Percentiles rank a stretch among this genome's conserved stretches.
Evolutionary conservation across 495 filamentous ascomycete genomes (phyloP).

Genomic region (Aspergillus mulundensis): DNA sequence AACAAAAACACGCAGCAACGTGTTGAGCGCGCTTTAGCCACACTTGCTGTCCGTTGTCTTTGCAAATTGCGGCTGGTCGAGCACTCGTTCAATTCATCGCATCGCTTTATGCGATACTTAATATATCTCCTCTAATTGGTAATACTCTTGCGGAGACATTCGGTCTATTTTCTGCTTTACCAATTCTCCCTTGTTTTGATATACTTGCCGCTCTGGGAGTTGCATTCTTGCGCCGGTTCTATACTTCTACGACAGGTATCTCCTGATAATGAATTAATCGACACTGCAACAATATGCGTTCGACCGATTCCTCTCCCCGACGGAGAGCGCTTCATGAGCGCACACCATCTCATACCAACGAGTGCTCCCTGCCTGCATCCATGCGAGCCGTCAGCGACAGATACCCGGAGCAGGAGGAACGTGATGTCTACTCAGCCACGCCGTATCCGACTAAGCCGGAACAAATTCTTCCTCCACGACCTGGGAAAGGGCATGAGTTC

Average conservation of each 20-base stretch:
- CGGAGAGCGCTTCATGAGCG: constrained; percentile 50
- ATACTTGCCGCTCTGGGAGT: constrained; percentile 3
- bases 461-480: constrained; percentile 46
- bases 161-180: constrained; percentile 10
- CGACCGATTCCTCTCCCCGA: constrained; percentile 26
- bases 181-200: constrained; percentile 6
- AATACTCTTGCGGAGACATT: constrained; percentile 10
- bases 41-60: constrained; percentile 4
- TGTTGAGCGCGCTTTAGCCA: constrained; percentile 12
- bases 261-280: constrained; percentile 34
- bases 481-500: constrained; percentile 40
- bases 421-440: constrained; percentile 39
- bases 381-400: constrained; percentile 35
- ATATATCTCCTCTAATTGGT: constrained; percentile 11
- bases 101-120: constrained; percentile 9
- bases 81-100: constrained; percentile 9
- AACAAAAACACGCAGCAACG: constrained; percentile 14
- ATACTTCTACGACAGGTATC: constrained; percentile 12
- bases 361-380: constrained; percentile 33
- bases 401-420: constrained; percentile 32
- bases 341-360: constrained; percentile 49
- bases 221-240: constrained; percentile 5
- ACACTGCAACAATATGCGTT: constrained; percentile 31
- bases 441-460: constrained; percentile 52
- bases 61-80: background rate